These are phyloP conservation scores for Chytriomyces hyalinus DNA, from an alignment of 192 early-diverging fungal species.

Conservation along the genomic window DNA sequence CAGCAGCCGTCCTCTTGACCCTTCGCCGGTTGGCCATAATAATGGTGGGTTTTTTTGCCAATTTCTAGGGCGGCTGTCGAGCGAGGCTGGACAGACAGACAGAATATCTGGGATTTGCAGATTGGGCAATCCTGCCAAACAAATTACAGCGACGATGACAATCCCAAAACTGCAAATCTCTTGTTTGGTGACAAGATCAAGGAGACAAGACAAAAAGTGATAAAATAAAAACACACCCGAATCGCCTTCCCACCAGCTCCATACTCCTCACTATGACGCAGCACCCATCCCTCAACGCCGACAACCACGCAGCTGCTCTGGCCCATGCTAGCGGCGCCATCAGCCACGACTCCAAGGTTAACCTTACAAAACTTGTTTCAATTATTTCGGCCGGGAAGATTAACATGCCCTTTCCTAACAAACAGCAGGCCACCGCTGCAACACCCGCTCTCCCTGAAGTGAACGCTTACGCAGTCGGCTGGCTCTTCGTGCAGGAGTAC, in stretches of 20 bases:
- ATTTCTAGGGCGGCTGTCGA: not conserved
- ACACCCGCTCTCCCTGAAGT: constrained; percentile 8
- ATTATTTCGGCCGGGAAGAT: no score
- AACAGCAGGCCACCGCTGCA: no score
- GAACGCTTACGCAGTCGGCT: constrained; percentile 75
- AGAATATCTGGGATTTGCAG: not conserved
- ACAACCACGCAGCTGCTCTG: not conserved
- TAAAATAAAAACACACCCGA: not conserved
- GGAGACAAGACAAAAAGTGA: not conserved
- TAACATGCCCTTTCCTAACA: no score
- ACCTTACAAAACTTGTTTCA: no score
- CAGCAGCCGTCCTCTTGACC: no score
- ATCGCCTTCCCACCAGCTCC: not conserved
- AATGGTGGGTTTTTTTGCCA: no score
- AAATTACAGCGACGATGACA: not conserved
- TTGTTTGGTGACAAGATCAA: not conserved
- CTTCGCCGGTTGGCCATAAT: no score
- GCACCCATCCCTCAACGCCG: not conserved
- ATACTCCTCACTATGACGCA: not conserved
- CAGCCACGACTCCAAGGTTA: not conserved
- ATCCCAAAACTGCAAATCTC: not conserved
- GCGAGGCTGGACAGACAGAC: not conserved
- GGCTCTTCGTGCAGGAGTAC: constrained; percentile 94
- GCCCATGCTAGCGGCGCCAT: not conserved
- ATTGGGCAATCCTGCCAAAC: not conserved